Percentiles rank a stretch among this genome's conserved stretches.
Conservation (phyloP, 805 yeast species). For the Tetrapisispora fleetii region DNA sequence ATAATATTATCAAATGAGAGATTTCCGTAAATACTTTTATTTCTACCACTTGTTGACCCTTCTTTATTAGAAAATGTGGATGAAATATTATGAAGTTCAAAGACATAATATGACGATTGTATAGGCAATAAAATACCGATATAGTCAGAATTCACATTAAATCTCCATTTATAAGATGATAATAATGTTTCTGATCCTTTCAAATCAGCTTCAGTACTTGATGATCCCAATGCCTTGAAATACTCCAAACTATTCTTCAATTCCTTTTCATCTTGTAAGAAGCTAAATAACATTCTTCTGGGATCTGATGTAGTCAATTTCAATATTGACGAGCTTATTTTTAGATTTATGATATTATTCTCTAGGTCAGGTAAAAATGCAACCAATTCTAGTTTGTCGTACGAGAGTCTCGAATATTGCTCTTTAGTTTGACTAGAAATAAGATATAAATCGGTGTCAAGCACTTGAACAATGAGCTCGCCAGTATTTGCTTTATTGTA, state of each 20-base stretch:
- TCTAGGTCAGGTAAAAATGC: background rate
- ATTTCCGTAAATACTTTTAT: slow-evolving; percentile 15
- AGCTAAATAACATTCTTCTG: slow-evolving; percentile 16
- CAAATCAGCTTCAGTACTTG: background rate
- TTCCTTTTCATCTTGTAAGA: slow-evolving; percentile 21
- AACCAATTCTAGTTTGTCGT: slow-evolving; percentile 15
- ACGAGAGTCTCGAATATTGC: slow-evolving; percentile 20
- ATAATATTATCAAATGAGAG: slow-evolving; percentile 23
- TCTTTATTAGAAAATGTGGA: slow-evolving; percentile 13
- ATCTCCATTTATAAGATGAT: slow-evolving; percentile 8
- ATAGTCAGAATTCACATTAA: slow-evolving; percentile 18
- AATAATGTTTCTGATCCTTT: background rate
- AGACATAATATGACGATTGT: slow-evolving; percentile 19
- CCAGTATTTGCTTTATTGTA: slow-evolving; percentile 11
- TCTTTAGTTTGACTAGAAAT: slow-evolving; percentile 22
- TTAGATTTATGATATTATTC: slow-evolving; percentile 2
- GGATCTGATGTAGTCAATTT: slow-evolving; percentile 25
- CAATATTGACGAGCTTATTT: slow-evolving; percentile 14
- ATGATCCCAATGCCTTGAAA: background rate
- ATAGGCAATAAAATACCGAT: slow-evolving; percentile 24
- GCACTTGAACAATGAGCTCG: slow-evolving; percentile 11
- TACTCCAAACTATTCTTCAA: slow-evolving; percentile 14
- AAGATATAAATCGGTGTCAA: slow-evolving; percentile 19
- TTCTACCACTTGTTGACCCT: background rate
- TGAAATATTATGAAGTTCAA: slow-evolving; percentile 19